Conservation (phyloP, 805 yeast species). For the Candida incommunis region DNA sequence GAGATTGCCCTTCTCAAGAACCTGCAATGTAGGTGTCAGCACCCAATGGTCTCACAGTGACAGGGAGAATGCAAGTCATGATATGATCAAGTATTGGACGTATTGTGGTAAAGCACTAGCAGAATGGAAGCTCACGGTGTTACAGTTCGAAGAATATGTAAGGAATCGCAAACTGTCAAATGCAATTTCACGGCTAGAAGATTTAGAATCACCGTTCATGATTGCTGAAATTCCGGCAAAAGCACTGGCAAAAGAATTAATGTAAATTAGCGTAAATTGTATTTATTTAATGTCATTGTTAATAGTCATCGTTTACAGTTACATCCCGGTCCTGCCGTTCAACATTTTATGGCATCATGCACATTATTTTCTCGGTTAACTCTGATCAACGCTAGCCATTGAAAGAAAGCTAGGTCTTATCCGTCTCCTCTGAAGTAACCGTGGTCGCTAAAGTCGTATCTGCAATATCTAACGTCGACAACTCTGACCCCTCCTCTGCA, state of each 20-base stretch:
- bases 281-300: background rate
- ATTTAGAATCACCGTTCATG: conserved; percentile 23
- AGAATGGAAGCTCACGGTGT: conserved; percentile 25
- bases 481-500: background rate
- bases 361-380: too few relatives aligned
- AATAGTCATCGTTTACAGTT: too few relatives aligned
- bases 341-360: too few relatives aligned
- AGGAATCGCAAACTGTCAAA: conserved; percentile 9
- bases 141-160: conserved; percentile 24
- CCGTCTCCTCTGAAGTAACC: background rate
- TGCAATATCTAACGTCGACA: background rate
- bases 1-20: conserved; percentile 9
- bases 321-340: too few relatives aligned
- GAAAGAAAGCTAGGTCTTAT: too few relatives aligned
- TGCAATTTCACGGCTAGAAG: conserved; percentile 11
- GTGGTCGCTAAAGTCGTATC: background rate
- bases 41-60: background rate
- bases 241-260: background rate
- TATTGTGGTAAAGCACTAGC: conserved; percentile 25
- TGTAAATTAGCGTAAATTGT: background rate
- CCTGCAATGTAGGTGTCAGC: background rate
- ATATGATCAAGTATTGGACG: conserved; percentile 20
- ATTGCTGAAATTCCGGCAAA: conserved; percentile 22
- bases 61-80: conserved; percentile 4
- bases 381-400: too few relatives aligned